Base-by-base conservation (phyloP, 768 basidiomycete species). In the Tylopilus sp. region DNA sequence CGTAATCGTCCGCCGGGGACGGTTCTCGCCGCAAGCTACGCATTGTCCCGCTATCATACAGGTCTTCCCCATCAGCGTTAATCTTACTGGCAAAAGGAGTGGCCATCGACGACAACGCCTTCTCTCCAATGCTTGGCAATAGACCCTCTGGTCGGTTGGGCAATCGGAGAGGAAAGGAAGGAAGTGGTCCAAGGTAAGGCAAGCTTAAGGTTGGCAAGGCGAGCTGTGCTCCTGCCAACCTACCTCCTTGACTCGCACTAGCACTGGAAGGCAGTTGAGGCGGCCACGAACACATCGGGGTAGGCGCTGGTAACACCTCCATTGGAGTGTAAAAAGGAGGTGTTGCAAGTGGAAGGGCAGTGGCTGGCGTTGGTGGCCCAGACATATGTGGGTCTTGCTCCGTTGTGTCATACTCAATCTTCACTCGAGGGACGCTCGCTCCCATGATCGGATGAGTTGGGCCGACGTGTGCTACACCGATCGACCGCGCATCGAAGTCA, bases 1-100 rank as follows among this genome's bases (percentile, higher is more conserved):
- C 85, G 66, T 98, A 98, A 66, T 98, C 95, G 57, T 87, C 86
- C 38, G 79, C 80, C 28, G 83, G 80, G 18, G 68, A 65, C 3
- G 57, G 55, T 38, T 48, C 57, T 48, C 53, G 44, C 40, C 46
- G 59, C n/a, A 47, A 57, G 39, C 49, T 47, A 10, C 40, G 52
- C 5, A 31, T 57, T 21, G 31, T 26, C 28, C 42, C 40, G 8
- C 17, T 3, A 21, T 51, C 49, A 33, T 25, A 41, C 21, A 0
- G 44, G 3, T 6, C 40, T 18, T 58, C 53, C 15, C 28, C 31
- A 2, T 33, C 21, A 17, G 22, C n/a, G 21, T 13, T 47, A 6
- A 30, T 20, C 23, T 21, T 9, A 15, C 36, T 20, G 13, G 25
- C 23, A 11, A n/a, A 18, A 20, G 60, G 28, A 33, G 28, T 31